Evolutionary conservation across 305 asterid species (phyloP).

Genomic region (Solanum hybrid): DNA sequence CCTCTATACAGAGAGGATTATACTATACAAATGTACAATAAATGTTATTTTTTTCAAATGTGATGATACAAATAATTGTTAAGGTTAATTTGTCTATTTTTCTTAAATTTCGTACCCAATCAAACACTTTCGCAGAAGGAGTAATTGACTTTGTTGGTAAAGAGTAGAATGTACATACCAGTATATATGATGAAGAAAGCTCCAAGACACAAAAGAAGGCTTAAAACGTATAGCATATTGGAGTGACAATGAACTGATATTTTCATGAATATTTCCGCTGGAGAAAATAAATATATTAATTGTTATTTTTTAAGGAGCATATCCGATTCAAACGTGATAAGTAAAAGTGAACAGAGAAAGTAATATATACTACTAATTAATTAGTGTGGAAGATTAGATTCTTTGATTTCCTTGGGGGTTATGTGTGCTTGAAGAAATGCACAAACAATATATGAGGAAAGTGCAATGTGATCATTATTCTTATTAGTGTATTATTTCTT

Average conservation of each 20-base stretch:
- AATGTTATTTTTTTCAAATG: too few species aligned
- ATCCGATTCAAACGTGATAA: too few species aligned
- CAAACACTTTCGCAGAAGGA: neutral
- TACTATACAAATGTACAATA: too few species aligned
- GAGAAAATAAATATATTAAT: too few species aligned
- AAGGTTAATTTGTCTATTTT: neutral
- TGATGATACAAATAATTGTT: too few species aligned
- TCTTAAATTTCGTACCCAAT: neutral
- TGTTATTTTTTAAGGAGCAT: too few species aligned
- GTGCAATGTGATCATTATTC: neutral
- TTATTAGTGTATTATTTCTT: too few species aligned
- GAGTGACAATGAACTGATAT: neutral
- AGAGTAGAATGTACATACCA: neutral
- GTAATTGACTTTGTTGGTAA: neutral
- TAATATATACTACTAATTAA: neutral
- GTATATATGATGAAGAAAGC: neutral
- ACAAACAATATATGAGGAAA: neutral
- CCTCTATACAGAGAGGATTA: neutral
- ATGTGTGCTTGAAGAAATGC: conserved; percentile 54
- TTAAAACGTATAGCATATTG: neutral
- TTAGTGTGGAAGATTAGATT: conserved; percentile 23
- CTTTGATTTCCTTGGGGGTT: conserved; percentile 27
- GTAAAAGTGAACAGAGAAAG: too few species aligned
- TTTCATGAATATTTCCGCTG: neutral
- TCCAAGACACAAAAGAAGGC: neutral